phyloP scores from a whole-genome alignment of 371 early-diverging fungal species.

The Lichtheimia ornata region DNA sequence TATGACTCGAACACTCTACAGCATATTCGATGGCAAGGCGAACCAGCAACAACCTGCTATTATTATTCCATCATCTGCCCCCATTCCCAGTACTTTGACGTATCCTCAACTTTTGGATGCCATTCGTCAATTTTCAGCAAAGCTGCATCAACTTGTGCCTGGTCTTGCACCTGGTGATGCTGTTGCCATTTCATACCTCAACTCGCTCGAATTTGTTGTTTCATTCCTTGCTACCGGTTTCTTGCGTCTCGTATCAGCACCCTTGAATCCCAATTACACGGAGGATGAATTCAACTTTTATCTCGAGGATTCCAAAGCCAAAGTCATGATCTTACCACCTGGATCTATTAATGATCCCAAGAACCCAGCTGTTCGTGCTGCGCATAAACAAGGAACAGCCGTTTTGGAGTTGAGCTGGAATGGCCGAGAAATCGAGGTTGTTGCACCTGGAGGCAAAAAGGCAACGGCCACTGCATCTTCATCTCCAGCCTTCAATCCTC shows the following conservation, averaged over 20 bases:
- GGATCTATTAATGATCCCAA: slow-evolving; percentile 47
- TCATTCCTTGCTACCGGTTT: slow-evolving; percentile 71
- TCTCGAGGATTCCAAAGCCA: slow-evolving; percentile 69
- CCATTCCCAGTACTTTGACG: slow-evolving; percentile 30
- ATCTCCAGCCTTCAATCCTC: slow-evolving; percentile 26
- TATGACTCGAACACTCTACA: slow-evolving; percentile 4
- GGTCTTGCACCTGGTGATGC: slow-evolving; percentile 59
- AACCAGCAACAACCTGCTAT: slow-evolving; percentile 24
- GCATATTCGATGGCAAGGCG: slow-evolving; percentile 6
- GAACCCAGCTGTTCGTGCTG: slow-evolving; percentile 65
- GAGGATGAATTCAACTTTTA: slow-evolving; percentile 80
- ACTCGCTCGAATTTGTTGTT: slow-evolving; percentile 69
- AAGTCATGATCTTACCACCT: slow-evolving; percentile 66
- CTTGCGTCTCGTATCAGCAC: slow-evolving; percentile 70
- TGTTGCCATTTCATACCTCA: slow-evolving; percentile 71
- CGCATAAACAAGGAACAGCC: slow-evolving; percentile 50
- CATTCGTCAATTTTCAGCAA: slow-evolving; percentile 37
- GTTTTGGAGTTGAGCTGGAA: slow-evolving; percentile 65
- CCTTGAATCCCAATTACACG: slow-evolving; percentile 78
- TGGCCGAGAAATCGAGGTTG: slow-evolving; percentile 28
- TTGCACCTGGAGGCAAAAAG: slow-evolving; percentile 11
- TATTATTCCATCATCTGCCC: slow-evolving; percentile 45
- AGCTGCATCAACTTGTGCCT: slow-evolving; percentile 33
- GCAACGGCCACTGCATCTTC: neutral
- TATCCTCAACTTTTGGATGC: slow-evolving; percentile 37